phyloP scores from a whole-genome alignment of 2,329 filamentous ascomycete genomes.

The Phyllosticta paracitricarpa region DNA sequence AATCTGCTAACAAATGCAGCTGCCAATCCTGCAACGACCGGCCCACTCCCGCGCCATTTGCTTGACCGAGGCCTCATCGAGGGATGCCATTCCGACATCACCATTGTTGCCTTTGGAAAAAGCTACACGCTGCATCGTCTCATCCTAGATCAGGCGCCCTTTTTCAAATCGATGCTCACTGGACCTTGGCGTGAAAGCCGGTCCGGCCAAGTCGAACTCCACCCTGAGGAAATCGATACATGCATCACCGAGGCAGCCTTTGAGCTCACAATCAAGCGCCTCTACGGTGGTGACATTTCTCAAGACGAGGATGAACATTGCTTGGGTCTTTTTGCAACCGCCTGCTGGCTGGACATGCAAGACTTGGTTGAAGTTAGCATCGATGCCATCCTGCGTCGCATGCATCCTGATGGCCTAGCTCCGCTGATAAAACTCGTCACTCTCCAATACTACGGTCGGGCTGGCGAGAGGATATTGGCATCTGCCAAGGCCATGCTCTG shows the following conservation, averaged over 20 bases:
- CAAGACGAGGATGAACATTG: conserved; percentile 42
- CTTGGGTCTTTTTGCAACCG: conserved; percentile 46
- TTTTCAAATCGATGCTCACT: conserved; percentile 45
- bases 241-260: conserved; percentile 45
- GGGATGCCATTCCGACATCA: conserved; percentile 46
- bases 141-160: conserved; percentile 45
- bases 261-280: conserved; percentile 44
- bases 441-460: conserved; percentile 45
- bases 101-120: conserved; percentile 42
- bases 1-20: conserved; percentile 3
- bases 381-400: conserved; percentile 45
- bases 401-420: conserved; percentile 40
- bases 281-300: conserved; percentile 42
- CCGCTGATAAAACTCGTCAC: conserved; percentile 45
- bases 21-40: conserved; percentile 20
- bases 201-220: conserved; percentile 41
- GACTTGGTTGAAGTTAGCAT: conserved; percentile 45
- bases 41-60: conserved; percentile 41
- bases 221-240: conserved; percentile 44
- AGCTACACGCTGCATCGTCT: conserved; percentile 44
- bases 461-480: conserved; percentile 45
- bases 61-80: conserved; percentile 42
- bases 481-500: conserved; percentile 51
- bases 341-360: conserved; percentile 49
- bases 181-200: conserved; percentile 47